Base-by-base conservation (phyloP, 2,329 filamentous ascomycete species). In the Bipolaris oryzae region DNA sequence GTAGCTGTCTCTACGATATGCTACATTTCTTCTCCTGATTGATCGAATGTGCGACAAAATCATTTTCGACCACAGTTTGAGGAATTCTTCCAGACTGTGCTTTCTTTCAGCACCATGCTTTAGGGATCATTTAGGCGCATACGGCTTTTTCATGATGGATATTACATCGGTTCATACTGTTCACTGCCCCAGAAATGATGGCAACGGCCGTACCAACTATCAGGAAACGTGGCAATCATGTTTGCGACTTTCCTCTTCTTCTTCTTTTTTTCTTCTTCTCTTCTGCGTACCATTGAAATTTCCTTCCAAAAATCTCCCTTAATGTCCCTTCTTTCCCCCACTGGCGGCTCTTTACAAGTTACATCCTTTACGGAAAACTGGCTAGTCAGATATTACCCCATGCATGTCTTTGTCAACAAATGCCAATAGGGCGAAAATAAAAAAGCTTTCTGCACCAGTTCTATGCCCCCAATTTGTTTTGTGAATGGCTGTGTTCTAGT, bases 401-500 rank as follows among this genome's bases (percentile, higher is more conserved):
- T 61, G 46, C 55, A 54, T 61, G 44, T 50, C 39, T 42, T 49
- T 16, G 48, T 34, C 44, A 39, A 50, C 50, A 54, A 52, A 57
- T 46, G 59, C 52, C 46, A 34, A 48, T 51, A 41, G 41, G 45
- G 61, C 55, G 44, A 60, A 57, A 62, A 60, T 62, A 25, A 58
- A 58, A 58, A 58, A 53, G 46, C 49, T 56, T 58, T 43, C 47
- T 47, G 57, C 53, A 52, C 57, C 57, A 56, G 41, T 42, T 16
- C 23, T 6, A 21, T 45, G n/a, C 42, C 33, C 38, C 25, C 10
- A 44, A 33, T 5, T 37, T 25, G 9, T n/a, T n/a, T 20, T 16
- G 50, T 56, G 37, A 53, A 7, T 5, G 1, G 15, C 16, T 39
- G 44, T 45, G 7, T 10, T 33, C 31, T 33, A 13, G 20, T 11